Percentiles rank a stretch among this genome's conserved stretches.
These are phyloP conservation scores for Spergularia azorica DNA, from an alignment of 179 eudicot genomes.

Conservation along the genomic window DNA sequence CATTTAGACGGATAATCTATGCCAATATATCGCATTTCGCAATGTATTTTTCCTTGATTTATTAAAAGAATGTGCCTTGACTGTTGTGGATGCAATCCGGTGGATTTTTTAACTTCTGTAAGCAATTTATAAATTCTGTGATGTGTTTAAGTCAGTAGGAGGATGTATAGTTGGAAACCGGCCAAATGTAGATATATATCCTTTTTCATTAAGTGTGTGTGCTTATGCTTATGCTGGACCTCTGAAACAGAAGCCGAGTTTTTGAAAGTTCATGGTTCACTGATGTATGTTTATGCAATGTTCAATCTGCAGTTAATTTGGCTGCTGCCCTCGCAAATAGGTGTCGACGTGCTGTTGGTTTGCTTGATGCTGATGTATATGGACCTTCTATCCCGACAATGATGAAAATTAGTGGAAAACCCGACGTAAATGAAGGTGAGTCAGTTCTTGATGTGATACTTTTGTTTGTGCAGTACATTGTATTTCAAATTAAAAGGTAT, in stretches of 20 bases:
- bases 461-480: background rate
- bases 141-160: background rate
- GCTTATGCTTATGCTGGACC: background rate
- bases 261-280: background rate
- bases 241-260: background rate
- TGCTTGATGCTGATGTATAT: slow-evolving; percentile 94
- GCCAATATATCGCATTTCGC: too few species aligned
- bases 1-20: too few species aligned
- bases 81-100: background rate
- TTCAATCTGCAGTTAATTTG: slow-evolving; percentile 68
- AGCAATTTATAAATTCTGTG: background rate
- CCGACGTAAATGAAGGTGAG: slow-evolving; percentile 78
- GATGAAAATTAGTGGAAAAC: slow-evolving; percentile 95
- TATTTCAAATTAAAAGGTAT: background rate
- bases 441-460: slow-evolving; percentile 2
- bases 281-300: slow-evolving; percentile 16
- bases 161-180: background rate
- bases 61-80: background rate
- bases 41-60: too few species aligned
- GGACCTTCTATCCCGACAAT: slow-evolving; percentile 95
- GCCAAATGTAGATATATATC: background rate
- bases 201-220: background rate
- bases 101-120: background rate
- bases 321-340: slow-evolving; percentile 86
- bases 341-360: slow-evolving; percentile 73